A percentile compares a stretch with the other conserved stretches of the same genome.
Evolutionary conservation across 768 basidiomycete species (phyloP).

Genomic region (Kondoa subrosea): DNA sequence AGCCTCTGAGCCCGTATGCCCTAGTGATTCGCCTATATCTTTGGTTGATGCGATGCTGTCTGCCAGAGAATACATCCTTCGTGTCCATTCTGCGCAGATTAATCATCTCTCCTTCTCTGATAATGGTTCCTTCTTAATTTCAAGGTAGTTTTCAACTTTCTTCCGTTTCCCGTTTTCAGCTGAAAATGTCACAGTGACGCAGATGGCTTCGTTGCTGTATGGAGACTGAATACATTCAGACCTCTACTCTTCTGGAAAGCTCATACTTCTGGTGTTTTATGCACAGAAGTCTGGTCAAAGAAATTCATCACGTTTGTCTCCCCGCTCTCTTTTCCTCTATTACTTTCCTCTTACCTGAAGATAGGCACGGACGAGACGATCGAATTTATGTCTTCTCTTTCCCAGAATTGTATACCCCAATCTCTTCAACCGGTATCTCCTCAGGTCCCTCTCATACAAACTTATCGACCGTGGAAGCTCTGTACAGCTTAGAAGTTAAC

Average conservation of each 20-base stretch:
- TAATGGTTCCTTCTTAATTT: constrained; percentile 66
- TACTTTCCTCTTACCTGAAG: not conserved
- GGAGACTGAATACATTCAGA: constrained; percentile 60
- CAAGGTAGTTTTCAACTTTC: constrained; percentile 37
- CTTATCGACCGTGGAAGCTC: constrained; percentile 40
- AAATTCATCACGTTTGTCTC: constrained; percentile 57
- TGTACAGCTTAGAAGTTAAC: constrained; percentile 70
- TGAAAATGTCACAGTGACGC: constrained; percentile 38
- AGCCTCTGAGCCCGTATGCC: too few species aligned
- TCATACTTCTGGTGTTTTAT: constrained; percentile 59
- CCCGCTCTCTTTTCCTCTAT: not conserved
- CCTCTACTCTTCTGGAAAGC: constrained; percentile 58
- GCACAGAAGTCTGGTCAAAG: constrained; percentile 55
- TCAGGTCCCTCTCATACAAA: constrained; percentile 31
- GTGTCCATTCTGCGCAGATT: constrained; percentile 52
- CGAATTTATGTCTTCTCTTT: constrained; percentile 59
- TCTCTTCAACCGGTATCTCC: constrained; percentile 34
- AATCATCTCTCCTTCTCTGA: constrained; percentile 46
- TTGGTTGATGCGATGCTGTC: too few species aligned
- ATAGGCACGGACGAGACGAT: constrained; percentile 70
- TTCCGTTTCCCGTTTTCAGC: not conserved
- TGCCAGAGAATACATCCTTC: constrained; percentile 54
- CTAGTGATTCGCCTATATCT: too few species aligned
- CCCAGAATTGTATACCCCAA: constrained; percentile 37
- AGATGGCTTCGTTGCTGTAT: constrained; percentile 57